Percentiles rank a stretch among this genome's conserved stretches.
phyloP scores from a whole-genome alignment of 208 protist species.

The Tritrichomonas foetus region DNA sequence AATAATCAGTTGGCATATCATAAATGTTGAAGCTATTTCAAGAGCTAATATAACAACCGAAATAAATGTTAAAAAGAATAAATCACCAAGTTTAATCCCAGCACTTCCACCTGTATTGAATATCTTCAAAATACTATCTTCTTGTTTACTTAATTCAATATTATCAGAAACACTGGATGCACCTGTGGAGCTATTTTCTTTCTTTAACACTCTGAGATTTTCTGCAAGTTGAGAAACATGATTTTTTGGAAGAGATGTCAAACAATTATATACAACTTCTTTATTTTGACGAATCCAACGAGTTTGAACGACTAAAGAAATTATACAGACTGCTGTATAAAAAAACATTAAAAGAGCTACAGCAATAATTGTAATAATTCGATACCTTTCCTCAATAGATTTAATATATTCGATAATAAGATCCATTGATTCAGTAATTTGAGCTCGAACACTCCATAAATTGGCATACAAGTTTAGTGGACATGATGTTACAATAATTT shows the following conservation, averaged over 20 bases:
- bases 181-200: not conserved
- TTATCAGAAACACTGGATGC: not conserved
- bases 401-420: not conserved
- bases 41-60: no score
- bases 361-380: not conserved
- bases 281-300: not conserved
- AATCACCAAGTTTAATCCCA: no score
- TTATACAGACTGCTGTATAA: not conserved
- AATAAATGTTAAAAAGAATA: no score
- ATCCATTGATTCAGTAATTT: not conserved
- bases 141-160: not conserved
- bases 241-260: not conserved
- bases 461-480: no score
- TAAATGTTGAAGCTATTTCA: no score
- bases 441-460: not conserved
- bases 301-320: not conserved
- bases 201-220: not conserved
- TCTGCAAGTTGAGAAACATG: conserved; percentile 25
- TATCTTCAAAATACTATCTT: conserved; percentile 6
- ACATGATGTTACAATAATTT: no score
- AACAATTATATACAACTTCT: not conserved
- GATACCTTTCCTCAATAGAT: not conserved
- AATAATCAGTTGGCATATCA: no score
- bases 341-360: not conserved
- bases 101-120: not conserved